These are phyloP conservation scores for Myxozyma sirexii DNA, from an alignment of 805 yeast genomes.

Conservation along the genomic window DNA sequence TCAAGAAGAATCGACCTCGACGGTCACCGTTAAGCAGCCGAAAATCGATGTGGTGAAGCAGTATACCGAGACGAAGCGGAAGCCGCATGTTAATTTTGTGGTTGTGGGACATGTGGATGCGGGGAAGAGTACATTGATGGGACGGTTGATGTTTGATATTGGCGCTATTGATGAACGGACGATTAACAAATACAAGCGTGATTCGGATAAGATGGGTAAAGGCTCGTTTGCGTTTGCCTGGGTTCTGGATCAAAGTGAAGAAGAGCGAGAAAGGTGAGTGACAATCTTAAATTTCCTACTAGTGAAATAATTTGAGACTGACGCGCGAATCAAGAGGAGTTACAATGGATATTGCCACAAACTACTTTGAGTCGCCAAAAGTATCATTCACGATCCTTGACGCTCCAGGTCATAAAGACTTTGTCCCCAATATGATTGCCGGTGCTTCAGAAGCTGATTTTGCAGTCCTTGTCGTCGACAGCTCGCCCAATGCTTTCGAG, in stretches of 20 bases:
- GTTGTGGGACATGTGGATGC: conserved; percentile 84
- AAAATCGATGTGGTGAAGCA: conserved; percentile 49
- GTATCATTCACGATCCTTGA: conserved; percentile 71
- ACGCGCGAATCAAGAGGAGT: conserved; percentile 56
- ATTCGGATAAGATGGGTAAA: conserved; percentile 69
- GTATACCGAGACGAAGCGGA: conserved; percentile 44
- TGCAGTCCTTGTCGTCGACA: conserved; percentile 72
- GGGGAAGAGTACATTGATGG: conserved; percentile 80
- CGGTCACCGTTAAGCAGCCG: conserved; percentile 42
- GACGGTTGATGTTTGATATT: conserved; percentile 66
- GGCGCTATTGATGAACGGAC: conserved; percentile 68
- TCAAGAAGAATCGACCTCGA: conserved; percentile 42
- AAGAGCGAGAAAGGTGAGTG: conserved; percentile 57
- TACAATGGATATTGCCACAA: conserved; percentile 75
- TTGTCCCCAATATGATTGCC: conserved; percentile 83
- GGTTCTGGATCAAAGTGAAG: conserved; percentile 80
- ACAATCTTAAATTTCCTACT: neutral
- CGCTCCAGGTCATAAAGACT: conserved; percentile 84
- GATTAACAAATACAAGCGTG: conserved; percentile 62
- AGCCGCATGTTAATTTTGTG: conserved; percentile 69
- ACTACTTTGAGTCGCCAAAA: conserved; percentile 59
- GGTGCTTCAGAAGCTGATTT: conserved; percentile 62
- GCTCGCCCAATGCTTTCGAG: conserved; percentile 68
- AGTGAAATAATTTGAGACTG: neutral
- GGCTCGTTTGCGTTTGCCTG: conserved; percentile 82